Evolutionary conservation across 768 basidiomycete species (phyloP).

Genomic region (Antrodiella citrinella): DNA sequence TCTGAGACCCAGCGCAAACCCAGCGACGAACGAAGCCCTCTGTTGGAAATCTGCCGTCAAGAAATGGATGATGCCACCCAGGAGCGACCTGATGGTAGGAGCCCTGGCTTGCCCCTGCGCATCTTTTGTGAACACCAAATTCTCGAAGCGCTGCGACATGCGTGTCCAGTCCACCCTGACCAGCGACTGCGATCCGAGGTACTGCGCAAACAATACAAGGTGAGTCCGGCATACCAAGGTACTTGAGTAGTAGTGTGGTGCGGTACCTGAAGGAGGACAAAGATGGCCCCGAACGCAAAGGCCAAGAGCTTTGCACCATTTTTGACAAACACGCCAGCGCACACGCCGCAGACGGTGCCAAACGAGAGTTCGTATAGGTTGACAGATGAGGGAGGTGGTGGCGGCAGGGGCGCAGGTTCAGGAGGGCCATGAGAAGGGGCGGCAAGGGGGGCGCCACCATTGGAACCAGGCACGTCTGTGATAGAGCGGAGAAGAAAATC

Average conservation of each 20-base stretch:
- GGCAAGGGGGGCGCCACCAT: background rate
- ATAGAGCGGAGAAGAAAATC: no score
- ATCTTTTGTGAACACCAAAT: slow-evolving; percentile 59
- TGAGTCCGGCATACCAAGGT: no score
- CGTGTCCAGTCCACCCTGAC: slow-evolving; percentile 78
- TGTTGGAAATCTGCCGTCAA: slow-evolving; percentile 90
- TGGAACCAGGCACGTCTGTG: no score
- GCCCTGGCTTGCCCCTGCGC: slow-evolving; percentile 44
- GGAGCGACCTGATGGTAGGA: slow-evolving; percentile 57
- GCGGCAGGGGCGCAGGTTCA: slow-evolving; percentile 24
- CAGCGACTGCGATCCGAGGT: slow-evolving; percentile 64
- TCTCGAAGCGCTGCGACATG: slow-evolving; percentile 61
- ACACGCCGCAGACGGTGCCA: slow-evolving; percentile 83
- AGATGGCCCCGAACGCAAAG: slow-evolving; percentile 83
- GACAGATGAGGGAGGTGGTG: slow-evolving; percentile 66
- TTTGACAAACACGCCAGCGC: slow-evolving; percentile 89
- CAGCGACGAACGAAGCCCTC: slow-evolving; percentile 81
- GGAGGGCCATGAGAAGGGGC: background rate
- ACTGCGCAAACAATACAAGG: slow-evolving; percentile 42
- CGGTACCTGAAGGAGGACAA: slow-evolving; percentile 83
- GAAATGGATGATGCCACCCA: slow-evolving; percentile 67
- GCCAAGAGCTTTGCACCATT: slow-evolving; percentile 85
- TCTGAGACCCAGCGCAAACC: slow-evolving; percentile 72
- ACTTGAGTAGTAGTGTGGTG: no score
- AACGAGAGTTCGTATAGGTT: slow-evolving; percentile 78